A percentile compares a stretch with the other conserved stretches of the same genome.
phyloP scores from a whole-genome alignment of 176 grass and related monocot genomes.

The Tuctoria greenei region DNA sequence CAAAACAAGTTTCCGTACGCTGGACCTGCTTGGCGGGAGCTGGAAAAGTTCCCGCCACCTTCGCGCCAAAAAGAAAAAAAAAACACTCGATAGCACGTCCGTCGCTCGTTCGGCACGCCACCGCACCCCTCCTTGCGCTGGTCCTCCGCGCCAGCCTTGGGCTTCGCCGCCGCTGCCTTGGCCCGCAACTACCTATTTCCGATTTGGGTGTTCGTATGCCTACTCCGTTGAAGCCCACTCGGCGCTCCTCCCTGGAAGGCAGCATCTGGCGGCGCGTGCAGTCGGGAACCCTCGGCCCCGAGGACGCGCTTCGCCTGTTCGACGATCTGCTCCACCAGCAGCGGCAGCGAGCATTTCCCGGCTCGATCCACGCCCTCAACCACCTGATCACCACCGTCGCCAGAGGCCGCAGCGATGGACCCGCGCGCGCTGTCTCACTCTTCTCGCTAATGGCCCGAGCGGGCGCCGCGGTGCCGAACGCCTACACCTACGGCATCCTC shows the following conservation, averaged over 20 bases:
- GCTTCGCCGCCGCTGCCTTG: too few relatives aligned
- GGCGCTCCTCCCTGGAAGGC: not conserved
- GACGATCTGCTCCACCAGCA: not conserved
- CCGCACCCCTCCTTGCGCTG: too few relatives aligned
- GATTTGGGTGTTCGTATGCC: too few relatives aligned
- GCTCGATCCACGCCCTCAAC: not conserved
- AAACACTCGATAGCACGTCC: too few relatives aligned
- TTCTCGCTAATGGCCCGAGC: not conserved
- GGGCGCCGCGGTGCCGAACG: not conserved
- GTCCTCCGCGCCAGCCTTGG: too few relatives aligned
- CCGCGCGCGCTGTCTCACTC: not conserved
- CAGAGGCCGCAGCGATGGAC: not conserved
- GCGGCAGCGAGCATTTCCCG: not conserved
- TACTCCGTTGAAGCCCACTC: not conserved
- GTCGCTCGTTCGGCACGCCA: too few relatives aligned
- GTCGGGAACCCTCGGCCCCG: not conserved
- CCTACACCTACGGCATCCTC: not conserved
- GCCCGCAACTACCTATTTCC: too few relatives aligned
- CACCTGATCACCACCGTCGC: not conserved
- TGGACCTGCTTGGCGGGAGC: too few relatives aligned
- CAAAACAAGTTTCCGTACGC: too few relatives aligned
- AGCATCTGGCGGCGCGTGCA: not conserved
- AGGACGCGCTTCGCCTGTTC: slow-evolving; percentile 7
- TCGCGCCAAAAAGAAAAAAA: too few relatives aligned
- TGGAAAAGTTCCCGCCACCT: too few relatives aligned